A percentile compares a stretch with the other conserved stretches of the same genome.
These are phyloP conservation scores for Oryza brachyantha DNA, from an alignment of 176 grass and related monocot species.

Conservation along the genomic window DNA sequence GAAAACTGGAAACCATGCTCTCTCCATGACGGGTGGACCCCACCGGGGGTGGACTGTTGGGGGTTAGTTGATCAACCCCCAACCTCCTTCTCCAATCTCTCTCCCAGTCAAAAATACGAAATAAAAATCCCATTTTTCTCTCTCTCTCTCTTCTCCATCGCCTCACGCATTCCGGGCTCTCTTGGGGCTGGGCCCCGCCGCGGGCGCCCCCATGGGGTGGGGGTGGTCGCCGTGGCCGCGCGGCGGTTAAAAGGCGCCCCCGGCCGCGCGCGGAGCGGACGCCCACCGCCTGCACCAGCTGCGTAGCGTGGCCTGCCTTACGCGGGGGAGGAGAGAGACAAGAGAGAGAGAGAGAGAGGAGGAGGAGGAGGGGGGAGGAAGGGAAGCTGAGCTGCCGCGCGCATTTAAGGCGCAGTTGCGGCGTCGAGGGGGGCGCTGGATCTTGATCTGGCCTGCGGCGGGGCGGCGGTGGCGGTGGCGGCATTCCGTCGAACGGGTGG, in stretches of 20 bases:
- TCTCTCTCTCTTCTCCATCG: not conserved
- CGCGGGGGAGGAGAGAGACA: not conserved
- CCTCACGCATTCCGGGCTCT: slow-evolving; percentile 21
- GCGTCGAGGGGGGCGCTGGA: not conserved
- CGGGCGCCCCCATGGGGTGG: not conserved
- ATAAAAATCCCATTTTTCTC: not conserved
- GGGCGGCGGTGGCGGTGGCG: not conserved
- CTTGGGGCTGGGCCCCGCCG: not conserved
- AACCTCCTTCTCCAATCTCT: not conserved
- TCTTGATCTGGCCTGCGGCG: slow-evolving; percentile 23
- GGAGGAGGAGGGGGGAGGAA: not conserved
- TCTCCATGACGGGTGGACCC: no score
- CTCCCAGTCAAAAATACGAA: slow-evolving; percentile 31
- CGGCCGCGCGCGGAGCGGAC: slow-evolving; percentile 4
- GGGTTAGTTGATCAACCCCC: slow-evolving; percentile 37
- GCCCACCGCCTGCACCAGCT: not conserved
- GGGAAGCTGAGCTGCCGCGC: not conserved
- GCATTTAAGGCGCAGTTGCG: not conserved
- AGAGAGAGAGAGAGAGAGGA: not conserved
- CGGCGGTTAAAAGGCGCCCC: slow-evolving; percentile 29
- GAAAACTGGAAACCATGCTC: no score
- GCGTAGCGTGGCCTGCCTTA: not conserved
- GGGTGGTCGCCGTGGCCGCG: not conserved
- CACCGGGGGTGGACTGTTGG: not conserved
- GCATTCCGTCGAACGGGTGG: slow-evolving; percentile 22